Evolutionary conservation across 225 moss, liverwort and hornwort species (phyloP).

Genomic region (Polytrichum formosum): DNA sequence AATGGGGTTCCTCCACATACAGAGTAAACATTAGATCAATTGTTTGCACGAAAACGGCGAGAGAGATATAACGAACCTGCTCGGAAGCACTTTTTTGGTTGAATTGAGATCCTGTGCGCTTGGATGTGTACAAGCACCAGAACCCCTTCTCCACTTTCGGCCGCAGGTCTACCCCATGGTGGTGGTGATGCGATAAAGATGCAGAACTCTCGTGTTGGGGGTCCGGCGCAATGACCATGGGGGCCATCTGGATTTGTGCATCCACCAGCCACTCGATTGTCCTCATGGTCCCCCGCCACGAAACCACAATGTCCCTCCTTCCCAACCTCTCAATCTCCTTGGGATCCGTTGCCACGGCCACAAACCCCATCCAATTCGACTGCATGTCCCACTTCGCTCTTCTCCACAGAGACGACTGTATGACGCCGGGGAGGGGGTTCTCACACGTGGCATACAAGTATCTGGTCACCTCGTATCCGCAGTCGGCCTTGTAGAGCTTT

Average conservation of each 20-base stretch:
- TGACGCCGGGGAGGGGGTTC: conserved; percentile 30
- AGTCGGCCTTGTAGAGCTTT: conserved; percentile 20
- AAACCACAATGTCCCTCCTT: conserved; percentile 63
- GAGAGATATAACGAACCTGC: conserved; percentile 28
- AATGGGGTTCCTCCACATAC: background rate
- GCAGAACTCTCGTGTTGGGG: conserved; percentile 5
- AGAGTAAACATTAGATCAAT: background rate
- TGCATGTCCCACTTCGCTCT: conserved; percentile 52
- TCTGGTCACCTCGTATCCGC: conserved; percentile 47
- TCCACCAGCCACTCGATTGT: conserved; percentile 58
- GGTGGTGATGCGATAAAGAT: conserved; percentile 1
- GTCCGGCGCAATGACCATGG: conserved; percentile 35
- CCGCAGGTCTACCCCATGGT: conserved; percentile 3
- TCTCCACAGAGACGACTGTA: conserved; percentile 24
- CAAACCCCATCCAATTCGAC: conserved; percentile 73
- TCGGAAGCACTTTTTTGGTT: conserved; percentile 49
- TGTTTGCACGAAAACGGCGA: background rate
- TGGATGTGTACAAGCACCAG: conserved; percentile 57
- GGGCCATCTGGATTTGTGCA: conserved; percentile 39
- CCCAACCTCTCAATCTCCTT: conserved; percentile 53
- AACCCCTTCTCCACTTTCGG: conserved; percentile 65
- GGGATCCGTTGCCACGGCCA: conserved; percentile 48
- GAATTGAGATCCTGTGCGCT: conserved; percentile 39
- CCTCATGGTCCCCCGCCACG: conserved; percentile 65
- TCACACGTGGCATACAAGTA: conserved; percentile 63